Base-by-base conservation (phyloP, 192 early-diverging fungal species). In the Entophlyctis helioformis region DNA sequence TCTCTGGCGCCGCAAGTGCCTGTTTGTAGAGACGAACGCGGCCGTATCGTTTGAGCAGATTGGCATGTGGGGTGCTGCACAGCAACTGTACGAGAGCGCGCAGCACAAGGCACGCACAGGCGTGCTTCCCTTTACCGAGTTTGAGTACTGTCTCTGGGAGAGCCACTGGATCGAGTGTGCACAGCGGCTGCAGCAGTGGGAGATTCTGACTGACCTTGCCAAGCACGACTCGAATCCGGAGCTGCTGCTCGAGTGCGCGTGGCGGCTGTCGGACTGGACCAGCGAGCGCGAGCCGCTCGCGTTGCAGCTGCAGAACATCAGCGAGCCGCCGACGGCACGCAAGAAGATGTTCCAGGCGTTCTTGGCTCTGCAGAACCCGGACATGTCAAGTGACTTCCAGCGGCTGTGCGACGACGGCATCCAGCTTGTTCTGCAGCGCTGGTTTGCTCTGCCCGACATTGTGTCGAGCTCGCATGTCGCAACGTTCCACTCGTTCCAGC, bases 91-190 rank as follows among this genome's bases (percentile, higher is more conserved):
- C 42, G 96, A 98, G 62, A 79, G 63, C 24, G 96, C 94, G 6
- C 93, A 96, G 47, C 75, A 73, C 42, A 96, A 96, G 53, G 90
- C 88, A 5, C 67, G 90, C 21, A 84, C 77, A 2, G 86, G 89
- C 0, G 76, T 79, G 1, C 56, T 91, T 26, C 85, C 87, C 12
- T 96, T 91, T 50, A 81, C 82, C 22, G 96, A 99, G 61, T 78
- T 87, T 1, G 96, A 99, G 46, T 99, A 96, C 60, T 72, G 74
- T 22, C 62, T 99, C 18, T 99, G 96, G 96, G 96, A 99, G 69
- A 80, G 91, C 44, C 87, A 90, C 44, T 99, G 96, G 96, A 76
- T 96, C 20, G 62, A 64, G 24, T 89, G 86, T 36, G 84, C 93
- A 0, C 72, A 94, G 50, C 82, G 83, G 31, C 60, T 99, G 19